phyloP scores from a whole-genome alignment of 1,284 basidiomycete genomes.

The Polyporus tsugae region DNA sequence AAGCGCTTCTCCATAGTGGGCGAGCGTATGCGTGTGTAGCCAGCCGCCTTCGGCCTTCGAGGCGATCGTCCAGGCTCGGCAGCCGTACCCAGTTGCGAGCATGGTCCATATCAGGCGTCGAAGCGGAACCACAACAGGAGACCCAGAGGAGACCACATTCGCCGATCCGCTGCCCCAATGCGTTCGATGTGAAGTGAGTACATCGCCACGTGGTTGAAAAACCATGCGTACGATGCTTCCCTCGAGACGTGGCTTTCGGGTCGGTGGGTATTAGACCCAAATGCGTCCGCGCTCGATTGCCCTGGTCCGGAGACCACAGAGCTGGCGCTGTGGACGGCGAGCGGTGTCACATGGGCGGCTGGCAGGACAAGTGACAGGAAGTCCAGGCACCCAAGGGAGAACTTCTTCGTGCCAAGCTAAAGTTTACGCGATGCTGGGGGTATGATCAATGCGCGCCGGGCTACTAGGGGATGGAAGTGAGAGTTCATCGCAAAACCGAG shows the following conservation, averaged over 20 bases:
- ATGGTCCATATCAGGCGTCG: background rate
- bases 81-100: background rate
- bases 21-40: background rate
- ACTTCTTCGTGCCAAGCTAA: background rate
- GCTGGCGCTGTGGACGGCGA: background rate
- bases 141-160: background rate
- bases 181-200: background rate
- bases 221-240: background rate
- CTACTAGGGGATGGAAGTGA: background rate
- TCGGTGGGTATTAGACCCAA: background rate
- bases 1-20: background rate
- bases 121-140: background rate
- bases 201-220: background rate
- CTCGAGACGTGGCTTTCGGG: background rate
- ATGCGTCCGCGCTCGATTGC: background rate
- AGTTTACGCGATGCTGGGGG: background rate
- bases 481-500: background rate
- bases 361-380: slow-evolving; percentile 1
- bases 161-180: background rate
- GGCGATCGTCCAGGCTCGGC: background rate
- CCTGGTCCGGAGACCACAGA: background rate
- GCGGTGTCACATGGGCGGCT: slow-evolving; percentile 4
- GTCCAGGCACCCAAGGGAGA: background rate
- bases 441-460: background rate
- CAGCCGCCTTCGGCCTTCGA: background rate